Evolutionary conservation across 148 eudicot genomes (phyloP), one percentile per base, ranked within the genome.

Genomic region (Dianthus caryophyllus): DNA sequence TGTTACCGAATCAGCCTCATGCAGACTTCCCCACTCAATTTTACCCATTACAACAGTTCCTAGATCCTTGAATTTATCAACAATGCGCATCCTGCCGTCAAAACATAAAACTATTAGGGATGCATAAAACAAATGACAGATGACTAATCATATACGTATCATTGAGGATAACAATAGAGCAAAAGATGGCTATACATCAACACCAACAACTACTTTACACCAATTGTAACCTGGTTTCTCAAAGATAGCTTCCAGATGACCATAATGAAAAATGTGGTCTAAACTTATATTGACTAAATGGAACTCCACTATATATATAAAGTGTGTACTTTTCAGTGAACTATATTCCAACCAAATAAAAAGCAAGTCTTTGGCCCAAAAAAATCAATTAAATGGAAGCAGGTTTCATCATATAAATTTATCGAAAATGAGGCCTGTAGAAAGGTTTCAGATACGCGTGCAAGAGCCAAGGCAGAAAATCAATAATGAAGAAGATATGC

Each of bases 41-140:
- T 94, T 94, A 18, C 98, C 97, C 98, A 88, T 94, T 30, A 88
- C 86, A 73, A 90, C 96, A 60, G 92, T 90, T 56, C 92, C 96
- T 89, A 90, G 75, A 68, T 90, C 96, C 79, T 94, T 93, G 53
- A 90, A 93, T 78, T 86, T 90, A 77, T 88, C 92, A 33, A 83
- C 79, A 46, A 93, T 78, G 53, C 96, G 95, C 84, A 93, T 67
- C 78, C 97, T 90, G 66, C 78, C 80, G 59, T 27, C 13, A 5
- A 49, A 17, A 1, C 9, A n/a, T 1, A 2, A 26, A 6, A n/a
- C 39, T 12, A 61, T 68, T 68, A 61, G 55, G 9, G 31, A 30
- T 27, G 39, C 17, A 54, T 53, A 15, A 54, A 57, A 48, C 18
- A 27, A n/a, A 8, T 44, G n/a, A n/a, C n/a, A n/a, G 18, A 51